Conservation (phyloP, 257 asterid genomes). For the Phtheirospermum japonicum region DNA sequence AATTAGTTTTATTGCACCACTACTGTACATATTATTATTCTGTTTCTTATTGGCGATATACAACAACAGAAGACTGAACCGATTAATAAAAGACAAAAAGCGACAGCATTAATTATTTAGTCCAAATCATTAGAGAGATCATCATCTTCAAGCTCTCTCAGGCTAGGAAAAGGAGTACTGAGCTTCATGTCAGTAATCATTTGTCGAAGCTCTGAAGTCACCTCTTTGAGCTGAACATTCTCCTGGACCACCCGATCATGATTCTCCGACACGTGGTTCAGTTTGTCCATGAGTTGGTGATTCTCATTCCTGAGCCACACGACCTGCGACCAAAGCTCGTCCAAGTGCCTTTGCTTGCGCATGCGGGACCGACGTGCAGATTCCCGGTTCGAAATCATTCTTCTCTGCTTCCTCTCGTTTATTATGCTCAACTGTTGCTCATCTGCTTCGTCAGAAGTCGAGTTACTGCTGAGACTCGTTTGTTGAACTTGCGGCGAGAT, state of each 20-base stretch:
- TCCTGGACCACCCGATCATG: conserved; percentile 61
- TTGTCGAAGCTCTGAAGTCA: conserved; percentile 67
- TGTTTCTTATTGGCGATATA: no score
- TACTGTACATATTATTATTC: no score
- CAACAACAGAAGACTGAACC: no score
- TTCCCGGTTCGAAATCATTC: conserved; percentile 89
- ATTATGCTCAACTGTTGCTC: conserved; percentile 65
- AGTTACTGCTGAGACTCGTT: conserved; percentile 60
- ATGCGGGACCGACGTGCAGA: conserved; percentile 88
- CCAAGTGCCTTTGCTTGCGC: conserved; percentile 90
- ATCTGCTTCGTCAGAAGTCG: conserved; percentile 89
- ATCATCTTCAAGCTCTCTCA: conserved; percentile 48
- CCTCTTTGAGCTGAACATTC: conserved; percentile 66
- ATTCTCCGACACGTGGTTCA: conserved; percentile 57
- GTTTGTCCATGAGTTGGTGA: conserved; percentile 61
- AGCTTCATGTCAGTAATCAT: conserved; percentile 66
- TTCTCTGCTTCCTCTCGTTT: conserved; percentile 76
- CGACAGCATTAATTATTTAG: no score
- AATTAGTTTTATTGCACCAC: no score
- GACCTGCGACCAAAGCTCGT: conserved; percentile 90
- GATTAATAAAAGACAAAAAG: conserved; percentile 33
- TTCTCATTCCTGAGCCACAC: conserved; percentile 80
- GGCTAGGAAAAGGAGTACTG: conserved; percentile 45
- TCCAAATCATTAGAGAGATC: conserved; percentile 41
- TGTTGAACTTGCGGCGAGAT: conserved; percentile 43